Percentiles rank a stretch among this genome's conserved stretches.
phyloP scores from a whole-genome alignment of 768 basidiomycete genomes.

The Daedalea quercina region DNA sequence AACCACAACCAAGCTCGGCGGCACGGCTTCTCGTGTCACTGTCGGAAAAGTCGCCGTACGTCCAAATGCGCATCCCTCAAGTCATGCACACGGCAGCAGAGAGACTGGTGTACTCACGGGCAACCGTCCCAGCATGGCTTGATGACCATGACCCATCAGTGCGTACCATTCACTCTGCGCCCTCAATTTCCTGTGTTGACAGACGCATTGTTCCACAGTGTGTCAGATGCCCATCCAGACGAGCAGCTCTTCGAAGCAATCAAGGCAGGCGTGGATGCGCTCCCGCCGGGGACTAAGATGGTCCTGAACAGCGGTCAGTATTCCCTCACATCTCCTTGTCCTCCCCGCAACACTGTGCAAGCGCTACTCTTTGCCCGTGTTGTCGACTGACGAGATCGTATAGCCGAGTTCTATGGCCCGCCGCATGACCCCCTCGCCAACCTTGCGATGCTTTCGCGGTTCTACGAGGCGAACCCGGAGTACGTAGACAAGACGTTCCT shows the following conservation, averaged over 20 bases:
- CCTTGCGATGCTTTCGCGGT: slow-evolving; percentile 40
- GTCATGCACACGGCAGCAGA: no score
- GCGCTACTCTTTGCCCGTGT: not conserved
- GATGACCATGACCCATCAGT: slow-evolving; percentile 52
- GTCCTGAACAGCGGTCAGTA: slow-evolving; percentile 42
- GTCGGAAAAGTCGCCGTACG: slow-evolving; percentile 35
- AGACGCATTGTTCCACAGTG: no score
- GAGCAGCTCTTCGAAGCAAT: slow-evolving; percentile 58
- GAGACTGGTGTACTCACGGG: not conserved
- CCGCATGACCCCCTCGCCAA: slow-evolving; percentile 34
- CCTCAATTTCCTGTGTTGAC: no score
- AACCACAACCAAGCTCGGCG: slow-evolving; percentile 30
- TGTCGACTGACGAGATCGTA: slow-evolving; percentile 7
- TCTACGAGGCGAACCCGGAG: slow-evolving; percentile 40
- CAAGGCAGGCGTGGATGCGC: slow-evolving; percentile 39
- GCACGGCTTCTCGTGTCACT: slow-evolving; percentile 28
- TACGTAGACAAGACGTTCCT: slow-evolving; percentile 41
- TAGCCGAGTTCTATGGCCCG: slow-evolving; percentile 53
- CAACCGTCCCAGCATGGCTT: slow-evolving; percentile 38
- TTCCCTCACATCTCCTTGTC: no score
- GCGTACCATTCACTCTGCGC: no score
- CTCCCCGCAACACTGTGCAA: no score
- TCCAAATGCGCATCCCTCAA: slow-evolving; percentile 18
- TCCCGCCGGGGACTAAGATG: slow-evolving; percentile 39
- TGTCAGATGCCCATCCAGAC: slow-evolving; percentile 36